phyloP scores from a whole-genome alignment of 2,329 filamentous ascomycete genomes.

The Trichoderma atroviride region DNA sequence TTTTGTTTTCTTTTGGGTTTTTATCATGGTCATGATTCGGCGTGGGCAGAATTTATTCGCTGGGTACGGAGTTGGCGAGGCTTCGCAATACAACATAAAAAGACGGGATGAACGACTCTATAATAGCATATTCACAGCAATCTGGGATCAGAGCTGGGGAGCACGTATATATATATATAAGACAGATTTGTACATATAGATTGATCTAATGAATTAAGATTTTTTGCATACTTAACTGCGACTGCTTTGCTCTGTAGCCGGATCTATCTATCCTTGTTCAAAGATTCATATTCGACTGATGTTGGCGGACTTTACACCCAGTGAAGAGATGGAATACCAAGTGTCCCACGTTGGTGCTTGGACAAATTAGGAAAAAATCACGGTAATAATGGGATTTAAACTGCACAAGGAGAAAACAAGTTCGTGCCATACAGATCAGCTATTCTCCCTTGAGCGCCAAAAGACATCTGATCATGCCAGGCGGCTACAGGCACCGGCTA shows the following conservation, averaged over 20 bases:
- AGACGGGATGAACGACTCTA: neutral
- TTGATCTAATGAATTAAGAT: neutral
- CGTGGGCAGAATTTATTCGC: slow-evolving; percentile 5
- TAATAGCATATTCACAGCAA: slow-evolving; percentile 9
- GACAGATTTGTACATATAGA: neutral
- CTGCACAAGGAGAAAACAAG: neutral
- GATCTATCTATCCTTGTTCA: neutral
- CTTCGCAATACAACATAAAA: neutral
- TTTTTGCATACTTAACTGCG: neutral
- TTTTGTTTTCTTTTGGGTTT: neutral
- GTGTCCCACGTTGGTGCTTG: too few species aligned
- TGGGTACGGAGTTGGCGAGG: slow-evolving; percentile 16
- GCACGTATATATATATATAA: neutral
- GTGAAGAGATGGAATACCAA: too few species aligned
- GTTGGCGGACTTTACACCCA: neutral
- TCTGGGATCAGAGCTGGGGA: neutral
- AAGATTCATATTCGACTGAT: neutral
- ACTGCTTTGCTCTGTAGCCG: neutral
- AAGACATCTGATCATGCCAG: neutral
- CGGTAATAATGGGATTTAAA: too few species aligned
- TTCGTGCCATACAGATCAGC: neutral
- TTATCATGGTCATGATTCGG: slow-evolving; percentile 15
- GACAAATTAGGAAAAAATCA: too few species aligned
- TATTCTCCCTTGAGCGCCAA: neutral
- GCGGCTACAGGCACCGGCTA: neutral